These are phyloP conservation scores for Exophiala xenobiotica DNA, from an alignment of 2,329 filamentous ascomycete genomes.

Conservation along the genomic window DNA sequence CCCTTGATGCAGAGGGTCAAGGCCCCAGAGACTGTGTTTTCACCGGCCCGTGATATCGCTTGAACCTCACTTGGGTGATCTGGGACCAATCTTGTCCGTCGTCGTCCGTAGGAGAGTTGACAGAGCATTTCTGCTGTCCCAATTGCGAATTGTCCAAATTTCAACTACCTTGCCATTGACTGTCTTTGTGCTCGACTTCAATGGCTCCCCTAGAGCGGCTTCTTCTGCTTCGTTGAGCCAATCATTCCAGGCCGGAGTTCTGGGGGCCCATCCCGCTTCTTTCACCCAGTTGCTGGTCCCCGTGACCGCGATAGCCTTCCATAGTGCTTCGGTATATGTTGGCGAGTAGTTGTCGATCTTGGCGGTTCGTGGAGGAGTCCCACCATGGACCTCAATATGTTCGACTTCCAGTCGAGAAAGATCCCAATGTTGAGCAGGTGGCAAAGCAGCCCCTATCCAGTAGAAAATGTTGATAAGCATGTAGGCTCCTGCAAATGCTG, in stretches of 20 bases:
- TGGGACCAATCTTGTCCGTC: constrained; percentile 19
- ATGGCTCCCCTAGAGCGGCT: constrained; percentile 27
- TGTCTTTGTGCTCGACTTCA: constrained; percentile 14
- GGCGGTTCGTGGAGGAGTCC: constrained; percentile 25
- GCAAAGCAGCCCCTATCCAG: constrained; percentile 53
- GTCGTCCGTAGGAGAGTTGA: constrained; percentile 29
- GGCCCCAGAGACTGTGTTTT: too few species aligned
- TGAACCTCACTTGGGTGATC: background rate
- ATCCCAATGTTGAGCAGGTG: constrained; percentile 50
- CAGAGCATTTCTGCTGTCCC: constrained; percentile 28
- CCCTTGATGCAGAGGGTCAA: too few species aligned
- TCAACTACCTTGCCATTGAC: constrained; percentile 25
- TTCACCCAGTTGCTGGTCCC: constrained; percentile 46
- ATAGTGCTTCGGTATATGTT: constrained; percentile 49
- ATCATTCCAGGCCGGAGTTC: constrained; percentile 42
- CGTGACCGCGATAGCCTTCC: constrained; percentile 50
- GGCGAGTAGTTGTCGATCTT: constrained; percentile 36
- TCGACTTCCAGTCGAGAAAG: constrained; percentile 43
- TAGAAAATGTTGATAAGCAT: constrained; percentile 52
- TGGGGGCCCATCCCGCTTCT: constrained; percentile 41
- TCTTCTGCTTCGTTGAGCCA: constrained; percentile 42
- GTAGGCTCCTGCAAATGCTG: constrained; percentile 51
- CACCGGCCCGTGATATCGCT: too few species aligned
- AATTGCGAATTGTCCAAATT: constrained; percentile 31
- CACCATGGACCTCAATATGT: constrained; percentile 28